Evolutionary conservation across 768 basidiomycete species (phyloP).

Genomic region (Termitomyces sp.): DNA sequence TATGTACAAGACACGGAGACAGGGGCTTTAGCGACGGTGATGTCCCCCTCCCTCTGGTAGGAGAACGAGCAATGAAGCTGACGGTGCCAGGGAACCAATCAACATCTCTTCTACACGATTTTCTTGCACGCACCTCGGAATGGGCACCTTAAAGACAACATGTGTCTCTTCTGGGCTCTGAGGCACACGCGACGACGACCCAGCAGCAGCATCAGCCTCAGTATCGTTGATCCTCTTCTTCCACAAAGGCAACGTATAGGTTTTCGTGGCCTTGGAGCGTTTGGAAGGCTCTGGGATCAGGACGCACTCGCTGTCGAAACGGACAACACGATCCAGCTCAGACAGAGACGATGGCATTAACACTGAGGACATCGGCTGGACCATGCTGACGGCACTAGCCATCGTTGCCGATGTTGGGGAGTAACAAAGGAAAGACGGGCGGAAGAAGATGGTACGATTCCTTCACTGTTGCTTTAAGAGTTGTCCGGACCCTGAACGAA

Average conservation of each 20-base stretch:
- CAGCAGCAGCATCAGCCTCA: slow-evolving; percentile 24
- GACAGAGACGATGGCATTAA: slow-evolving; percentile 8
- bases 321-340: slow-evolving; percentile 40
- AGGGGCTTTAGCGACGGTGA: slow-evolving; percentile 37
- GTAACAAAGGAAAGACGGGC: slow-evolving; percentile 1
- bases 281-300: slow-evolving; percentile 67
- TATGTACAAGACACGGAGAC: slow-evolving; percentile 56
- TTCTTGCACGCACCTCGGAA: slow-evolving; percentile 49
- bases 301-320: slow-evolving; percentile 72
- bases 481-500: slow-evolving; percentile 16
- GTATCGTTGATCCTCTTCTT: slow-evolving; percentile 32
- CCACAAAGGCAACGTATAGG: slow-evolving; percentile 72
- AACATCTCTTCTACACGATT: slow-evolving; percentile 5
- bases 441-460: slow-evolving; percentile 19
- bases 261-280: slow-evolving; percentile 55
- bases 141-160: slow-evolving; percentile 57
- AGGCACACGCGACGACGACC: slow-evolving; percentile 16
- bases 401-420: slow-evolving; percentile 17
- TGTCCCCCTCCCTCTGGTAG: slow-evolving; percentile 35
- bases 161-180: slow-evolving; percentile 37
- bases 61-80: slow-evolving; percentile 46
- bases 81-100: slow-evolving; percentile 5
- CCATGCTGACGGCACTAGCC: slow-evolving; percentile 12
- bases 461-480: slow-evolving; percentile 10
- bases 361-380: slow-evolving; percentile 12